These are phyloP conservation scores for Trichosporon sp. DNA, from an alignment of 1,284 basidiomycete genomes.

Conservation along the genomic window DNA sequence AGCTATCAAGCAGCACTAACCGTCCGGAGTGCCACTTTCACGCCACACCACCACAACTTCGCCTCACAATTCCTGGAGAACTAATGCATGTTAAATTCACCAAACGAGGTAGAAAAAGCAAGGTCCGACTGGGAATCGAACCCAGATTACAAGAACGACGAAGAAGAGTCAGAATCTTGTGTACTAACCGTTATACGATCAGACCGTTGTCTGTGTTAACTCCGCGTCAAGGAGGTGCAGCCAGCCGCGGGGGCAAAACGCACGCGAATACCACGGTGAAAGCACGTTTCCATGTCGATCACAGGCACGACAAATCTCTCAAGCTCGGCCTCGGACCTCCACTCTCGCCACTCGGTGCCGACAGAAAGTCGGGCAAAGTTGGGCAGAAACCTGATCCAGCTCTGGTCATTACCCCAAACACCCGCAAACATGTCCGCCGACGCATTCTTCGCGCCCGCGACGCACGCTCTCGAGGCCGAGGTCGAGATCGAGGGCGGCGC, in stretches of 20 bases:
- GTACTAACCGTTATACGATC: slow-evolving; percentile 21
- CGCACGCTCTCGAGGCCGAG: slow-evolving; percentile 50
- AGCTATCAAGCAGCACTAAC: no score
- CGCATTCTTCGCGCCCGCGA: slow-evolving; percentile 52
- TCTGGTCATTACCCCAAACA: neutral
- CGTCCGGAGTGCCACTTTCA: no score
- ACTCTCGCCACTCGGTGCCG: neutral
- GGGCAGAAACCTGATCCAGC: slow-evolving; percentile 11
- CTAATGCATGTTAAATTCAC: no score
- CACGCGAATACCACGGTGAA: neutral
- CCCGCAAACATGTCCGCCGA: slow-evolving; percentile 35
- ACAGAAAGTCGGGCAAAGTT: neutral
- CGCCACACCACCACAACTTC: no score
- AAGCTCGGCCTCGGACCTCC: slow-evolving; percentile 1
- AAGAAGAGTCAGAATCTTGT: slow-evolving; percentile 5
- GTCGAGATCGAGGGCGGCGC: slow-evolving; percentile 48
- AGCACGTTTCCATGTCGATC: neutral
- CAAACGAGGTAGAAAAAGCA: neutral
- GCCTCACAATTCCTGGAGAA: no score
- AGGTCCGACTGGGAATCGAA: slow-evolving; percentile 20
- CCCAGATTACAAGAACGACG: slow-evolving; percentile 19
- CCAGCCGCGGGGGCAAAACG: neutral
- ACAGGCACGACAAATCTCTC: slow-evolving; percentile 4
- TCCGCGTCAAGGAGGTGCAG: no score
- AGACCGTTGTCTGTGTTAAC: neutral